Evolutionary conservation across 2,329 filamentous ascomycete genomes (phyloP).

Genomic region (Phaeophleospora eucalypticola): DNA sequence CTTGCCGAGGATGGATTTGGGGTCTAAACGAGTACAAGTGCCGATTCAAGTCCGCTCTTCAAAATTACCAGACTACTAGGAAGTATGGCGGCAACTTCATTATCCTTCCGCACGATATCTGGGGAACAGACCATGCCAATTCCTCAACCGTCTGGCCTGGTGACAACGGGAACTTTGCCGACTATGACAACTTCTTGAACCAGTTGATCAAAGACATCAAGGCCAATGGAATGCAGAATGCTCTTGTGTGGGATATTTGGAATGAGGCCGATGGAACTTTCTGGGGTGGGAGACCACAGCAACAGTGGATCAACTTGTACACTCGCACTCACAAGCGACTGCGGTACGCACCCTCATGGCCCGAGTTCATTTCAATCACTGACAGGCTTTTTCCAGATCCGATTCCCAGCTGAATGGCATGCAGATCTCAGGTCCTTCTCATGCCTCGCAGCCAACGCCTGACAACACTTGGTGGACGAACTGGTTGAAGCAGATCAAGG

Average conservation of each 20-base stretch:
- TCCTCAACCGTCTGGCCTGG: constrained; percentile 43
- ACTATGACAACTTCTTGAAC: constrained; percentile 43
- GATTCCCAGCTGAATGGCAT: constrained; percentile 17
- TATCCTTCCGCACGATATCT: constrained; percentile 25
- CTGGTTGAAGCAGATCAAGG: constrained; percentile 35
- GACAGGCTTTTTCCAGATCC: constrained; percentile 1
- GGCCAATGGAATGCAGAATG: constrained; percentile 35
- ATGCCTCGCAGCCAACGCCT: constrained; percentile 32
- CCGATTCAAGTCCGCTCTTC: constrained; percentile 43
- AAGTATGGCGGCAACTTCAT: constrained; percentile 27
- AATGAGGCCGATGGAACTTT: constrained; percentile 48
- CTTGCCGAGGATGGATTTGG: constrained; percentile 38
- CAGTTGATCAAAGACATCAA: constrained; percentile 38
- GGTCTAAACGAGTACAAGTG: constrained; percentile 29
- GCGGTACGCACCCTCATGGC: constrained; percentile 25
- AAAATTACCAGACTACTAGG: constrained; percentile 44
- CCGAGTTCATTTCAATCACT: not conserved
- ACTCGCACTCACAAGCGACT: constrained; percentile 37
- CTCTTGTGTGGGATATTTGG: constrained; percentile 50
- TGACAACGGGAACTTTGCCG: constrained; percentile 48
- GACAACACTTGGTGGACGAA: constrained; percentile 41
- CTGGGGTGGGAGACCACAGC: constrained; percentile 37
- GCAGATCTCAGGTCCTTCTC: constrained; percentile 39
- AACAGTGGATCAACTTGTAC: constrained; percentile 43
- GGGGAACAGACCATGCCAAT: constrained; percentile 31